Evolutionary conservation across 2,329 filamentous ascomycete genomes (phyloP).

Genomic region (Microsporum ferrugineum): DNA sequence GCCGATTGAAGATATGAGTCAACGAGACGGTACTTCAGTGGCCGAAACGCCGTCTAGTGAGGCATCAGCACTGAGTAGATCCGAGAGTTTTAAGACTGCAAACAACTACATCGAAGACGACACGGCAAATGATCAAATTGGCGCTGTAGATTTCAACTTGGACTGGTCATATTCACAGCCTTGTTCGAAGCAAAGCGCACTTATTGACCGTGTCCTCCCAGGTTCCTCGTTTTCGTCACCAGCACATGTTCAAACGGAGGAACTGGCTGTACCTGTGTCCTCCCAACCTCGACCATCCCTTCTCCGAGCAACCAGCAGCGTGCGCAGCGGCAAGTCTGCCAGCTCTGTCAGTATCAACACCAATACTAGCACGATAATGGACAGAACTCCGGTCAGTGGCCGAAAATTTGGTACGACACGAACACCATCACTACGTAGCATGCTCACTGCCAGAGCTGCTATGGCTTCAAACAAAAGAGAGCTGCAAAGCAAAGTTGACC

Average conservation of each 20-base stretch:
- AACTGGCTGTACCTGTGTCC: constrained; percentile 2
- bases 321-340: constrained; percentile 1
- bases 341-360: not conserved
- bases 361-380: not conserved
- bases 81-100: not conserved
- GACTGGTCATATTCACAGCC: not conserved
- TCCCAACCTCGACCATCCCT: constrained; percentile 7
- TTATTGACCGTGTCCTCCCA: not conserved
- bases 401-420: not conserved
- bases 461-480: not conserved
- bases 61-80: not conserved
- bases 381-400: not conserved
- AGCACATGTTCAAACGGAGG: not conserved
- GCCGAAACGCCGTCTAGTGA: not conserved
- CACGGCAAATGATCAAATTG: not conserved
- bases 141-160: not conserved
- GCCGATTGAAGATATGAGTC: constrained; percentile 18
- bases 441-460: not conserved
- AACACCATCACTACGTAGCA: not conserved
- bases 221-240: not conserved
- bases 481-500: not conserved
- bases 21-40: not conserved
- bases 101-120: not conserved
- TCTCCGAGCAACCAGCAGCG: constrained; percentile 3
- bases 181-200: not conserved